Base-by-base conservation (phyloP, 2,329 filamentous ascomycete genomes). In the Penicillium expansum region DNA sequence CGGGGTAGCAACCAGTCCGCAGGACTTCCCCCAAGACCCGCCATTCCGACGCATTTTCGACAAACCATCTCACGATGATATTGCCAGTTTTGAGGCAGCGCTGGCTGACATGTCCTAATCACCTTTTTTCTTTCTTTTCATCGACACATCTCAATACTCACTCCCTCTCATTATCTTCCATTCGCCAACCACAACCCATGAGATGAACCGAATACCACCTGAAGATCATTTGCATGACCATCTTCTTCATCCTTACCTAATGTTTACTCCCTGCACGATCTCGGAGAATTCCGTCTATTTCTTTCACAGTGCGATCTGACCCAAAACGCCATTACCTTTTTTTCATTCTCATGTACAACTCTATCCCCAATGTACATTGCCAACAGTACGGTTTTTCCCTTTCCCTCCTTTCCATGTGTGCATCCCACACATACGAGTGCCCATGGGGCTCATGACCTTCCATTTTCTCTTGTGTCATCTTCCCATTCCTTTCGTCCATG, bases 31-130 rank as follows among this genome's bases (percentile, higher is more conserved):
- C 29, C 71, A 72, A 37, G 74, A 78, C 63, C 78, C 77, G 20
- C 74, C 77, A 20, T 79, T 80, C 62, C 77, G 77, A 64, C 76
- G 76, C 55, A 79, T 81, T 22, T 81, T 81, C 57, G 69, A 76
- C 50, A 75, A 75, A 58, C 71, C 77, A 29, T 62, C 69, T 47
- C 62, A 67, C 62, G 64, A 72, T 60, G 60, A 71, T 61, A 43
- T 72, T 62, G 65, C 72, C 55, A 62, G 60, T 48, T 67, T 70
- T 52, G 65, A 67, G 47, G 59, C 67, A 59, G 65, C 61, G 27
- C 63, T 66, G 50, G 62, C 64, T 37, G 65, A 69, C 48, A 63
- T 62, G 61, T 63, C 47, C 59, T 39, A 47, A 37, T 42, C 24
- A 18, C 20, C 38, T n/a, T 48, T 30, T 24, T 41, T 30, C 35